A percentile compares a stretch with the other conserved stretches of the same genome.
phyloP scores from a whole-genome alignment of 495 filamentous ascomycete genomes.

The Aspergillus homomorphus region DNA sequence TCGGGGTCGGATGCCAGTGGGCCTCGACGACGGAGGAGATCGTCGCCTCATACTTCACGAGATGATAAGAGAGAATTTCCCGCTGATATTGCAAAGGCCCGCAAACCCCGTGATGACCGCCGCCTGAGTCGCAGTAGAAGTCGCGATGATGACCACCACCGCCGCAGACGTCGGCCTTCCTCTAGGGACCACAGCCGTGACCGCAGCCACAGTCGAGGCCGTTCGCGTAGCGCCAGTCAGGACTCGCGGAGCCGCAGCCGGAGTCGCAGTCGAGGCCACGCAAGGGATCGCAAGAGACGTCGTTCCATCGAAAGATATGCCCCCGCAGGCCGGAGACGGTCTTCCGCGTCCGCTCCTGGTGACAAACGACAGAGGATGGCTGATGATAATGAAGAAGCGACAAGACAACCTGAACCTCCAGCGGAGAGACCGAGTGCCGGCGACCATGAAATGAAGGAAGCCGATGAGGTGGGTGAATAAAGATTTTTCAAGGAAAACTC shows the following conservation, averaged over 20 bases:
- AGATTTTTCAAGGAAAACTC: slow-evolving; percentile 19
- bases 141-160: slow-evolving; percentile 24
- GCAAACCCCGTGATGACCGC: slow-evolving; percentile 33
- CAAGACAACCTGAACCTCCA: slow-evolving; percentile 44
- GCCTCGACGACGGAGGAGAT: slow-evolving; percentile 38
- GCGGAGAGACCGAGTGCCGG: slow-evolving; percentile 25
- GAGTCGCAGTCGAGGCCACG: slow-evolving; percentile 35
- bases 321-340: slow-evolving; percentile 45
- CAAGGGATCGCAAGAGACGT: slow-evolving; percentile 47
- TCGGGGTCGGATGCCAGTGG: slow-evolving; percentile 24
- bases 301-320: slow-evolving; percentile 53
- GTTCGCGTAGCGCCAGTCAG: slow-evolving; percentile 34
- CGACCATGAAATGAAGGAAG: slow-evolving; percentile 26
- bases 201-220: slow-evolving; percentile 42
- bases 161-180: slow-evolving; percentile 38
- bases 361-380: slow-evolving; percentile 52
- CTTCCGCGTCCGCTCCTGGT: slow-evolving; percentile 50
- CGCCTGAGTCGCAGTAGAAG: slow-evolving; percentile 41
- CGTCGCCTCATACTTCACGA: slow-evolving; percentile 41
- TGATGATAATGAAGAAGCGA: slow-evolving; percentile 56
- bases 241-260: slow-evolving; percentile 29
- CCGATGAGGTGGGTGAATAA: slow-evolving; percentile 51
- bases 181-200: slow-evolving; percentile 42
- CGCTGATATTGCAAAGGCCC: slow-evolving; percentile 52
- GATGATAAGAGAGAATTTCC: slow-evolving; percentile 37